Evolutionary conservation across 2,329 filamentous ascomycete species (phyloP), one percentile per base, ranked within the genome.

Genomic region (Aschersonia sp.): DNA sequence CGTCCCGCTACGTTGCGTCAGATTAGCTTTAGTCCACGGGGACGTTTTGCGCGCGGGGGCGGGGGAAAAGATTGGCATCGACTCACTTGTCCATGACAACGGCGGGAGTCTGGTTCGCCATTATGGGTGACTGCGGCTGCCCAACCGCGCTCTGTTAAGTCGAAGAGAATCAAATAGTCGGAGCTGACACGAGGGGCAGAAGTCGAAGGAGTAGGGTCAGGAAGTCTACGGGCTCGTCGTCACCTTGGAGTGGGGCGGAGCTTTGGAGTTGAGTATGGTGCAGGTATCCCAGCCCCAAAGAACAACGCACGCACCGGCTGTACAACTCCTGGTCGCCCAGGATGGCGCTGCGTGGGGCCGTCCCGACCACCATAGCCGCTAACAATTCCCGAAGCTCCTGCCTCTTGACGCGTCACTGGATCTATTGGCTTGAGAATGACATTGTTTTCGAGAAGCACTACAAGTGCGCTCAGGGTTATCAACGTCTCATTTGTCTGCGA

Each of bases 31-130:
- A 47, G 49, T 55, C 51, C 52, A 55, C 48, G 53, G 22, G 22
- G 45, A 52, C 51, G 49, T 52, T 56, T 49, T 55, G 41, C 51
- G 52, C 51, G 55, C 55, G 54, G 50, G 50, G 59, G 56, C 54
- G 62, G 46, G 44, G 32, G 41, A 42, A 58, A 60, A 53, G 61
- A 58, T 54, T 61, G 65, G 52, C 60, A 77, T 86, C 70, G 61
- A 77, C 87, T 71, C 83, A 95, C 92, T 98, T 98, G 92, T 98
- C 92, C 90, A 98, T 98, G 87, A 98, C 92, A 95, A 98, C 92
- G 86, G 92, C 92, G 61, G 92, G 92, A 66, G 92, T 97, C 81
- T 97, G 90, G 73, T 85, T 84, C 65, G 92, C 90, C 92, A 98
- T 98, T 58, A 50, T 58, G 58, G 54, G 46, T 48, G 47, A 48